Evolutionary conservation across 345 rosid genomes (phyloP).

Genomic region (Leavenworthia alabamica): DNA sequence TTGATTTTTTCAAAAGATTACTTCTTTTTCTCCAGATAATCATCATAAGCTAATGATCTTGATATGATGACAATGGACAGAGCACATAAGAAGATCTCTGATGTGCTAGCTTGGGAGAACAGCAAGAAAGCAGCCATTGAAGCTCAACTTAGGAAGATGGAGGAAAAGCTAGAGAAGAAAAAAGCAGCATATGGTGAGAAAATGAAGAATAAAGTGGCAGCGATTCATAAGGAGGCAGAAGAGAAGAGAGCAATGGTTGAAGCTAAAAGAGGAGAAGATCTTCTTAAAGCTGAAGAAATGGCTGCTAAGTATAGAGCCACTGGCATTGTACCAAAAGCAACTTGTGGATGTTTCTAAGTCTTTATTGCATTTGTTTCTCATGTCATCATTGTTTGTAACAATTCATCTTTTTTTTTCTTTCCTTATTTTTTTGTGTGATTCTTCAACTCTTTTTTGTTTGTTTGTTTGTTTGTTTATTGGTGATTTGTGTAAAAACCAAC

Average conservation of each 20-base stretch:
- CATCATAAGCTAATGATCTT: constrained; percentile 1
- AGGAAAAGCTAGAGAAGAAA: constrained; percentile 76
- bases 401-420: not conserved
- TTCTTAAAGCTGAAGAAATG: constrained; percentile 76
- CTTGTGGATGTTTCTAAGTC: constrained; percentile 66
- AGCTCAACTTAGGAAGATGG: constrained; percentile 64
- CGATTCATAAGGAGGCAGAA: constrained; percentile 68
- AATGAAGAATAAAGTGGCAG: constrained; percentile 74
- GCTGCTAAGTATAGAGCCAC: constrained; percentile 87
- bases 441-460: not conserved
- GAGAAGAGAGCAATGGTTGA: constrained; percentile 81
- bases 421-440: not conserved
- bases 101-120: constrained; percentile 76
- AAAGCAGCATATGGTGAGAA: constrained; percentile 78
- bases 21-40: not conserved
- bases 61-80: constrained; percentile 34
- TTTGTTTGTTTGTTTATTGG: not conserved
- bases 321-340: constrained; percentile 62
- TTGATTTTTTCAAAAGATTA: not conserved
- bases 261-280: constrained; percentile 68
- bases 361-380: constrained; percentile 4
- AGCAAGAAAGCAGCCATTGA: constrained; percentile 71
- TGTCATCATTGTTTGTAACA: constrained; percentile 15
- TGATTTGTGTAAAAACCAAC: not conserved
- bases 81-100: constrained; percentile 71